Evolutionary conservation across 1,284 basidiomycete genomes (phyloP), one percentile per base, ranked within the genome.

Genomic region (Trichosporon sp.): DNA sequence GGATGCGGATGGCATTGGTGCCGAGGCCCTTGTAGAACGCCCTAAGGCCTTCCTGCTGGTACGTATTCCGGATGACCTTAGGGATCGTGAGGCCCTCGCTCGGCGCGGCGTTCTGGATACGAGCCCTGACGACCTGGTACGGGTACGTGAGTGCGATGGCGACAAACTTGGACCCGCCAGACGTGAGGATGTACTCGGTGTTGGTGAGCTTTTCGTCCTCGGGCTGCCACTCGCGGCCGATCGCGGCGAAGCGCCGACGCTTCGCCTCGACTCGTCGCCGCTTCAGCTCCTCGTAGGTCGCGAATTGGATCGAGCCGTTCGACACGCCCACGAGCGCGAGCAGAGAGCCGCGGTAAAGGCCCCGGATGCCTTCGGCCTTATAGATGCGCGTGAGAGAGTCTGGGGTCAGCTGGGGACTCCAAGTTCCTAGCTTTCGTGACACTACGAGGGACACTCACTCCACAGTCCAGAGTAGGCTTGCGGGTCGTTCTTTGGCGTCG

Each of bases 21-120:
- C 90, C 94, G 16, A 99, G 87, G 0, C 96, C 96, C 73, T 96
- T 93, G 85, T 98, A 99, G 83, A 99, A 98, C 0, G 93, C 96
- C 67, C 87, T 85, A 7, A 91, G 38, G 7, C 96, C 93, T 81
- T 98, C 96, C 72, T 91, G 86, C 38, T 85, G 82, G 88, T 90
- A 98, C 1, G 94, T 97, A 48, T 90, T 88, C 65, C 86, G 85
- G 77, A 98, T 90, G 68, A 92, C 93, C 35, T 88, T 86, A 4
- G 90, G 90, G 70, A 98, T 96, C 1, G 80, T 78, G 2, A 78
- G 72, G 85, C 70, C 86, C 75, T 74, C 88, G 87, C 68, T 89
- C 86, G 79, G 90, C 87, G 77, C 90, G 89, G 91, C 74, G 71
- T 79, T 79, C 85, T 98, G 96, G 81, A 98, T 90, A 69, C 96